phyloP scores from a whole-genome alignment of 495 filamentous ascomycete species.

The Peziza echinospora region DNA sequence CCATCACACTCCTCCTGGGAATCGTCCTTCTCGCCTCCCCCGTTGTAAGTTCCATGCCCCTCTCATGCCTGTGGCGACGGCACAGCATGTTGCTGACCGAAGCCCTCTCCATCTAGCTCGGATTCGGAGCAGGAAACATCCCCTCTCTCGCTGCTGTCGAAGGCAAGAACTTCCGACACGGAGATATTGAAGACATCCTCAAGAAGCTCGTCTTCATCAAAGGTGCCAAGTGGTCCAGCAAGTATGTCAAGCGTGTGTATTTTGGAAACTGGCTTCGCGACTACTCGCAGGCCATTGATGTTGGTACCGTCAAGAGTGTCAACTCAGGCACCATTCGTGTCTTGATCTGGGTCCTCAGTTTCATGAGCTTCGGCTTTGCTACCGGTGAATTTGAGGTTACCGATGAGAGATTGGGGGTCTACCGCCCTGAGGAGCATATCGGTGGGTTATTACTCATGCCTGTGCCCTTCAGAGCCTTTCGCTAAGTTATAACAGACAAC shows the following conservation, averaged over 20 bases:
- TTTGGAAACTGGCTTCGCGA: slow-evolving; percentile 68
- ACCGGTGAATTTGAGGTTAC: slow-evolving; percentile 95
- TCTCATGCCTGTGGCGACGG: too few species aligned
- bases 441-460: slow-evolving; percentile 22
- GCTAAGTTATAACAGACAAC: slow-evolving; percentile 40
- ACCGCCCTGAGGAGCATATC: slow-evolving; percentile 90
- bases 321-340: slow-evolving; percentile 80
- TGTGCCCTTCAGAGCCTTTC: too few species aligned
- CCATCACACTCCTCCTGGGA: not conserved
- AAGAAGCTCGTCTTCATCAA: slow-evolving; percentile 70
- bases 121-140: slow-evolving; percentile 92
- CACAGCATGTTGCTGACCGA: not conserved
- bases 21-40: not conserved
- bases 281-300: slow-evolving; percentile 78
- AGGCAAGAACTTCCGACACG: slow-evolving; percentile 91
- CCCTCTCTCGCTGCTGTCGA: slow-evolving; percentile 84
- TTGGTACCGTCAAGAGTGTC: slow-evolving; percentile 71
- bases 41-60: not conserved
- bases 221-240: slow-evolving; percentile 84
- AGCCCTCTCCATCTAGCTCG: slow-evolving; percentile 15
- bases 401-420: slow-evolving; percentile 69
- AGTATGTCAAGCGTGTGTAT: slow-evolving; percentile 75
- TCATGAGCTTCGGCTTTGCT: slow-evolving; percentile 89
- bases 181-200: slow-evolving; percentile 50
- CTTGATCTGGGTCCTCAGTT: slow-evolving; percentile 74